A percentile compares a stretch with the other conserved stretches of the same genome.
phyloP scores from a whole-genome alignment of 371 early-diverging fungal genomes.

The Gilbertella persicaria region DNA sequence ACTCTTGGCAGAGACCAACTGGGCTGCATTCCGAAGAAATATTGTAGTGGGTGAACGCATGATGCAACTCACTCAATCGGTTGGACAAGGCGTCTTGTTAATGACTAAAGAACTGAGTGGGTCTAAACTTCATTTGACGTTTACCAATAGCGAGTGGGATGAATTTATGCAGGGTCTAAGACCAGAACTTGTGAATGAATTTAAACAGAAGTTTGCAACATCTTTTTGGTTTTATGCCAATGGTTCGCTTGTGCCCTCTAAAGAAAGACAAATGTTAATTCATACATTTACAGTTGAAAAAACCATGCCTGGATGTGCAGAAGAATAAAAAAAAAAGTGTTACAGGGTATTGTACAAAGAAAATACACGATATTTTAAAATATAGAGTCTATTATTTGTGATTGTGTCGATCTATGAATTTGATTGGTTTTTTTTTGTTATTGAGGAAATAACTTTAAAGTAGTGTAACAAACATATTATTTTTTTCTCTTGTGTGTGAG shows the following conservation, averaged over 20 bases:
- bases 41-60: conserved; percentile 54
- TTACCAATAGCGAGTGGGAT: conserved; percentile 56
- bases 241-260: conserved; percentile 24
- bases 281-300: conserved; percentile 9
- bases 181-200: conserved; percentile 35
- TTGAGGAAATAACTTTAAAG: no score
- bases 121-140: conserved; percentile 50
- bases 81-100: conserved; percentile 47
- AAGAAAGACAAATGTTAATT: conserved; percentile 20
- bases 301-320: neutral
- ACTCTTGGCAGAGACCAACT: conserved; percentile 42
- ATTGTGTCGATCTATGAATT: no score
- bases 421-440: no score
- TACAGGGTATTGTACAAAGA: no score
- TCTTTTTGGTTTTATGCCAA: conserved; percentile 40
- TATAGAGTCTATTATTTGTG: no score
- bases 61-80: conserved; percentile 44
- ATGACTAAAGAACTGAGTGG: conserved; percentile 55
- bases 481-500: no score
- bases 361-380: no score
- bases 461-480: no score
- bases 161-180: conserved; percentile 44
- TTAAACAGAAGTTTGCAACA: conserved; percentile 36
- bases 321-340: neutral
- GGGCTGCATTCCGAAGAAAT: conserved; percentile 54